Base-by-base conservation (phyloP, 2,329 filamentous ascomycete genomes). In the Coleophoma eucalyptorum region DNA sequence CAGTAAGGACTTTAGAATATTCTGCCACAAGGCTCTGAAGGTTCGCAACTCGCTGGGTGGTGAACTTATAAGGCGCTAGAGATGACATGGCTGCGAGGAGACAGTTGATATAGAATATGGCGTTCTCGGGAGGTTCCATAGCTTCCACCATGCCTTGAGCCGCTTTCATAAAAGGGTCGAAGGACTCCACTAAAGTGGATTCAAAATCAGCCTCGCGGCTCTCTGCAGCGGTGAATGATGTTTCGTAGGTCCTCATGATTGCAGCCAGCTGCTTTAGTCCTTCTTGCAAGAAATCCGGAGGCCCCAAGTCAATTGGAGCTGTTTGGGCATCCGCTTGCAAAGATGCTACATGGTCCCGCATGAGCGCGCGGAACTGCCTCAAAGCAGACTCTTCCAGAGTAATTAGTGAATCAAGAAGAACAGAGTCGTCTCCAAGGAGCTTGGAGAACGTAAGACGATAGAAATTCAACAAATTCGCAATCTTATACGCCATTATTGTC, bases 401-500 rank as follows among this genome's bases (percentile, higher is more conserved):
- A 4, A 73, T 70, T 47, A 96, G 80, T 2, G 85, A 78, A 3
- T 87, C 84, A 0, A 92, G 75, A 8, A 97, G 74, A 8, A 79
- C 75, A 0, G 90, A 89, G 11, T 84, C 76, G 2, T 76, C 61
- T 2, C 89, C 87, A 0, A 97, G 75, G 0, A 97, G 76, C 59
- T 87, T 93, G 15, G 83, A 73, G 65, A 97, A 97, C 1, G 92
- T 97, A 55, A 83, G 78, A 31, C 83, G 84, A 70, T 99, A 99
- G 70, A 99, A 99, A 38, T 83, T 84, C 40, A 97, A 78, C 1
- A 99, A 75, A 60, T 96, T 97, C 11, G 90, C 86, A 38, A 97
- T 83, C 66, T 91, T 94, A 73, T 96, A 99, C 33, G 90, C 86
- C 45, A 91, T 74, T 18, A 95, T 89, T 0, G 87, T 87, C 52